These are phyloP conservation scores for Annulohypoxylon moriforme DNA, from an alignment of 495 filamentous ascomycete genomes.

Conservation along the genomic window DNA sequence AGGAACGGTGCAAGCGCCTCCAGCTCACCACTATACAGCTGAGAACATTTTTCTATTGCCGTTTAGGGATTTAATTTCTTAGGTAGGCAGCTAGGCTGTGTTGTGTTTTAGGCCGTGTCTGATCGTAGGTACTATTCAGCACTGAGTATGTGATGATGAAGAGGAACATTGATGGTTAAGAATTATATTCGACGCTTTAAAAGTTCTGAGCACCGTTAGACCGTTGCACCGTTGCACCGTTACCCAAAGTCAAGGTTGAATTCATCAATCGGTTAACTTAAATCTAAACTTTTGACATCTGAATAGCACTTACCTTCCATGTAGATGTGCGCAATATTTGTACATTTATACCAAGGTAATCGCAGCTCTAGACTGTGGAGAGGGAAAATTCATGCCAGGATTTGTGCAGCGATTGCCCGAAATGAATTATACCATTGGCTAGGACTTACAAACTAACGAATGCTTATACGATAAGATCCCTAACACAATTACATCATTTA, in stretches of 20 bases:
- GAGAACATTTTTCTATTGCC: background rate
- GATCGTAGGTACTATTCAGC: background rate
- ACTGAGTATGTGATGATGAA: background rate
- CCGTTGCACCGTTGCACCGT: background rate
- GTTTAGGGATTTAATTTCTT: background rate
- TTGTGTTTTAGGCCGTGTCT: background rate
- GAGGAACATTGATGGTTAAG: background rate
- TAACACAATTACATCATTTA: constrained; percentile 41
- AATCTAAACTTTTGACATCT: background rate
- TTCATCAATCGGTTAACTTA: background rate
- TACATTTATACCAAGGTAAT: constrained; percentile 15
- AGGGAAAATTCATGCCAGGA: background rate
- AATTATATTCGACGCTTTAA: background rate
- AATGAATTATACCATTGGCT: constrained; percentile 23
- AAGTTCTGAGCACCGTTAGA: background rate
- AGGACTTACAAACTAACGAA: constrained; percentile 9
- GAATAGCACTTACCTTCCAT: constrained; percentile 1
- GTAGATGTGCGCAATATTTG: constrained; percentile 10
- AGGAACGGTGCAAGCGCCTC: background rate
- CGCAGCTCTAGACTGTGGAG: background rate
- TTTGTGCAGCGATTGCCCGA: constrained; percentile 18
- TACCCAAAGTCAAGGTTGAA: constrained; percentile 13
- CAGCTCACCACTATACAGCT: constrained; percentile 6
- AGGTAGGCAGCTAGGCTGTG: background rate
- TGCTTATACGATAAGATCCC: constrained; percentile 34